These are phyloP conservation scores for Cladosporium sp. DNA, from an alignment of 2,329 filamentous ascomycete genomes.

Conservation along the genomic window DNA sequence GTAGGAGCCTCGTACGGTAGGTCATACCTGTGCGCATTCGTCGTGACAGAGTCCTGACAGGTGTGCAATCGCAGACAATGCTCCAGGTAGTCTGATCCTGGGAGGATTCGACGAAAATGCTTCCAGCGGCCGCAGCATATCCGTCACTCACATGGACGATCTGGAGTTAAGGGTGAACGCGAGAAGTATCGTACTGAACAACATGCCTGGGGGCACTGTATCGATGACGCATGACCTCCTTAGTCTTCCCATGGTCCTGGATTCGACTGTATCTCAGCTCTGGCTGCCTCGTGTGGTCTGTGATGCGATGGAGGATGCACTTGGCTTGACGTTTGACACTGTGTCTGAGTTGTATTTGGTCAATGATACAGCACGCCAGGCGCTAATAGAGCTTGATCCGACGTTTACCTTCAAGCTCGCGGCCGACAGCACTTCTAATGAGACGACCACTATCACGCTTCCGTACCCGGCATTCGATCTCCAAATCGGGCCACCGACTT, in stretches of 20 bases:
- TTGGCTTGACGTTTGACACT: slow-evolving; percentile 33
- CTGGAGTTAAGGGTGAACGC: slow-evolving; percentile 2
- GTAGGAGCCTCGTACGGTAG: slow-evolving; percentile 30
- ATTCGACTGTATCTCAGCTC: slow-evolving; percentile 34
- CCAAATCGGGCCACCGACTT: slow-evolving; percentile 18
- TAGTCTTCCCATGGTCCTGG: slow-evolving; percentile 20
- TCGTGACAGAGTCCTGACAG: neutral
- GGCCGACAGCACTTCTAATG: neutral
- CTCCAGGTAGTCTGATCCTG: slow-evolving; percentile 23
- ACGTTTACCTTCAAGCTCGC: slow-evolving; percentile 37
- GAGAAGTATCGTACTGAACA: slow-evolving; percentile 8
- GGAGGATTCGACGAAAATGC: slow-evolving; percentile 32
- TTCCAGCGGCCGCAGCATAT: neutral
- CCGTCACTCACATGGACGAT: neutral
- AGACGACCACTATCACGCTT: slow-evolving; percentile 25
- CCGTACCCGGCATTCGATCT: slow-evolving; percentile 37
- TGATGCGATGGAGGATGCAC: slow-evolving; percentile 31
- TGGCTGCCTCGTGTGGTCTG: slow-evolving; percentile 36
- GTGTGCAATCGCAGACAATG: neutral
- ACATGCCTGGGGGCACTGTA: neutral
- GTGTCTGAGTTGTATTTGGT: slow-evolving; percentile 32
- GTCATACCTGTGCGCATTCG: neutral
- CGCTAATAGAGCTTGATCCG: slow-evolving; percentile 31
- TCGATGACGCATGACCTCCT: neutral
- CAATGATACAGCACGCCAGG: slow-evolving; percentile 31